These are phyloP conservation scores for Cryptococcus sp. DNA, from an alignment of 1,284 basidiomycete species.

Conservation along the genomic window DNA sequence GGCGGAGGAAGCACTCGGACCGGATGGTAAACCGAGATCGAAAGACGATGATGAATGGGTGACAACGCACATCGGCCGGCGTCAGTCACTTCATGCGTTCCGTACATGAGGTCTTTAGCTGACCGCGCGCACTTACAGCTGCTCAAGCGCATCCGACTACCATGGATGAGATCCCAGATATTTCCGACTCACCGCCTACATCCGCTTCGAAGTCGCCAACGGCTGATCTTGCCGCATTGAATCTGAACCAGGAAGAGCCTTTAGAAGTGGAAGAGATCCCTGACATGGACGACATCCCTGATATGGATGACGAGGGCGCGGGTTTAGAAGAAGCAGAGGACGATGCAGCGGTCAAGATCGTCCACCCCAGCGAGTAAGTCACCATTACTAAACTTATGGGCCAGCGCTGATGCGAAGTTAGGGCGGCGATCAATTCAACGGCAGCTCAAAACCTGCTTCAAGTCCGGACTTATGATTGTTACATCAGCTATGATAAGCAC, in stretches of 20 bases:
- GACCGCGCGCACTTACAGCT: conserved; percentile 8
- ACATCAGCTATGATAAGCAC: conserved; percentile 99
- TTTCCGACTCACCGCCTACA: conserved; percentile 40
- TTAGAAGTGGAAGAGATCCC: conserved; percentile 61
- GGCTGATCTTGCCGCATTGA: conserved; percentile 53
- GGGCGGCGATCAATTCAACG: conserved; percentile 56
- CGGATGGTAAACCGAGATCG: conserved; percentile 34
- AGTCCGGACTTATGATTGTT: conserved; percentile 98
- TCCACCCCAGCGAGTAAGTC: conserved; percentile 40
- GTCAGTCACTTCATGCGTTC: conserved; percentile 24
- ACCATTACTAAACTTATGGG: not conserved
- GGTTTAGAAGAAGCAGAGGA: conserved; percentile 71
- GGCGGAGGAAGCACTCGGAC: conserved; percentile 48
- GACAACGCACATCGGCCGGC: conserved; percentile 53
- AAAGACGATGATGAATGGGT: conserved; percentile 55
- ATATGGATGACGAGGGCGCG: conserved; percentile 77
- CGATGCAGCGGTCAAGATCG: conserved; percentile 60
- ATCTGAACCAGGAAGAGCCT: conserved; percentile 34
- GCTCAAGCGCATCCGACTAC: conserved; percentile 26
- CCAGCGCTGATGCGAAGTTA: conserved; percentile 6
- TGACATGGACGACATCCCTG: conserved; percentile 87
- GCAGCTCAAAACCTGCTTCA: conserved; percentile 76
- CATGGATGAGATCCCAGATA: conserved; percentile 52
- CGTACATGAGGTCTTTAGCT: not conserved
- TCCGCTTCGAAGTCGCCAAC: conserved; percentile 42